Base-by-base conservation (phyloP, 345 rosid species). In the Adansonia digitata region DNA sequence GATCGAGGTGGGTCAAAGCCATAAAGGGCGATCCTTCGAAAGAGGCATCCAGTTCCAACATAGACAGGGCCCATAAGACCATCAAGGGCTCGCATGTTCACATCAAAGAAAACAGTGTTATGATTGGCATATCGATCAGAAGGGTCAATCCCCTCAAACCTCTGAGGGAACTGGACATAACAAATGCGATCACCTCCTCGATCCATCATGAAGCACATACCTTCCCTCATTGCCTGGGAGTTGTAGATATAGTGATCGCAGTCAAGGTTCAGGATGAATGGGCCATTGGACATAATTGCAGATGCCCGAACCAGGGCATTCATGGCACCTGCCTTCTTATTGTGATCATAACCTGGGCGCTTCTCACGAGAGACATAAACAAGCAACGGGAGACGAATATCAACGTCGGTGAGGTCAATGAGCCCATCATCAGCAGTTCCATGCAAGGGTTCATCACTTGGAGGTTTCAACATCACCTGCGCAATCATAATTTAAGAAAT, bases 271-370 rank as follows among this genome's bases (percentile, higher is more conserved):
- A 94, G 95, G 72, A 92, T 94, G 81, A 94, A 94, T 4, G 98
- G 92, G 60, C 98, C 98, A 75, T 94, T 94, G 14, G 98, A 94
- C 98, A 92, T 94, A 76, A 94, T 79, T 22, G 98, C 98, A 39
- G 98, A 94, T 71, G 98, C 98, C 76, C 98, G 88, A 77, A 94
- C 98, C 31, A 94, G 83, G 2, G 97, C 98, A 80, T 94, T 94
- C 98, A 94, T 94, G 75, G 98, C 98, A 74, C 98, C 98, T 15
- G 98, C 97, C 83, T 94, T 94, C 87, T 94, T 94, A 88, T 94
- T 94, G 82, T 94, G 97, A 79, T 94, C 98, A 75, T 94, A 94
- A 62, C 97, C 98, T 2, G 98, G 94, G 4, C 97, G 98, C 79
- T 94, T 94, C 87, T 94, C 98, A 42, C 98, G 97, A 48, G 98